Percentiles rank a stretch among this genome's conserved stretches.
phyloP scores from a whole-genome alignment of 2,329 filamentous ascomycete genomes.

The Aspergillus bombycis region DNA sequence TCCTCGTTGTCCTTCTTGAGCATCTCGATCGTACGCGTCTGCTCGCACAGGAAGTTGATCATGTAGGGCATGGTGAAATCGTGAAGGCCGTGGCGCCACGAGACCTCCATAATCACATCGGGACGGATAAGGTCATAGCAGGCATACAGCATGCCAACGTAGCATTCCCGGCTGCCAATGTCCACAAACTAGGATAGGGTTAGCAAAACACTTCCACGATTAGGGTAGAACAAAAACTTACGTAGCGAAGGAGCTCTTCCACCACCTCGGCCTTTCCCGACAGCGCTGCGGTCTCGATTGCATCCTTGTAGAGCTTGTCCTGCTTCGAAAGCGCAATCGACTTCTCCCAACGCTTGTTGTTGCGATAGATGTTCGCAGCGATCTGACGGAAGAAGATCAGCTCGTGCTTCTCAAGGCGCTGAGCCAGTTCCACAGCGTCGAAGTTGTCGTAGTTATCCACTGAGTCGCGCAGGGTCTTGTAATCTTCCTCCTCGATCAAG shows the following conservation, averaged over 20 bases:
- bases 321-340: slow-evolving; percentile 97
- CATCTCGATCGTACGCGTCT: slow-evolving; percentile 79
- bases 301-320: slow-evolving; percentile 99
- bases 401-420: slow-evolving; percentile 94
- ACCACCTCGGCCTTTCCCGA: slow-evolving; percentile 90
- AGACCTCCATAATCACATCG: slow-evolving; percentile 91
- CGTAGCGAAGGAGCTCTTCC: slow-evolving; percentile 93
- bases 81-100: slow-evolving; percentile 90
- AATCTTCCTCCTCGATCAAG: slow-evolving; percentile 97
- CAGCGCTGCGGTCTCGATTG: slow-evolving; percentile 94
- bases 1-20: slow-evolving; percentile 97
- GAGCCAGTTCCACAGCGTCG: slow-evolving; percentile 88
- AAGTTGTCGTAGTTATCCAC: slow-evolving; percentile 99
- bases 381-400: slow-evolving; percentile 99
- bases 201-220: not conserved
- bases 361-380: slow-evolving; percentile 96
- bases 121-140: slow-evolving; percentile 97
- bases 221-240: slow-evolving; percentile 59
- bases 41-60: slow-evolving; percentile 96
- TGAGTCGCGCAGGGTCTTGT: slow-evolving; percentile 97
- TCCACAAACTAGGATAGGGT: slow-evolving; percentile 79
- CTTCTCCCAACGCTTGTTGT: slow-evolving; percentile 99
- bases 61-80: slow-evolving; percentile 99
- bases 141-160: slow-evolving; percentile 98
- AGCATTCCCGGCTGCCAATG: slow-evolving; percentile 98